Evolutionary conservation across 2,329 filamentous ascomycete species (phyloP), one percentile per base, ranked within the genome.

Genomic region (Niveomyces coronatus): DNA sequence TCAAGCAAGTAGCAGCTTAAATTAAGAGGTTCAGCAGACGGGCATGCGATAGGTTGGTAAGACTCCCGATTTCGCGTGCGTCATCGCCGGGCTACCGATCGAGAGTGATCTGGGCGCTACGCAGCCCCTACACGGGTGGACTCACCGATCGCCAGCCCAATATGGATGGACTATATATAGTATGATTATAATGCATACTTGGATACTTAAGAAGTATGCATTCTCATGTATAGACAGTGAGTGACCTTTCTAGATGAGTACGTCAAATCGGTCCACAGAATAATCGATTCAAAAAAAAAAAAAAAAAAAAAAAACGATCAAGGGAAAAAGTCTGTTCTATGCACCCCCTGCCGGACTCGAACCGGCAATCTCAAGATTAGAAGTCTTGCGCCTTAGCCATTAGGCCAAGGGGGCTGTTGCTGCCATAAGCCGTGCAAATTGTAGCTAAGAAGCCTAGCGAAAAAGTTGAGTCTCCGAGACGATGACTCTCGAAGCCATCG

Each of bases 311-410:
- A 14, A 11, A 14, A 5, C n/a, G 2, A 17, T n/a, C n/a, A 39
- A 34, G 26, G 31, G 26, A 39, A 40, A 40, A 26, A 3, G 31
- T 15, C 8, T 26, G 35, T 30, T 24, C 14, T 26, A 11, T 10
- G 26, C 37, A 40, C 37, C 37, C 37, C 37, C 37, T 40, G 37
- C 37, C 37, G 37, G 37, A 40, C 37, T 40, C 37, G 37, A 40
- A 40, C 37, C 37, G 37, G 37, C 37, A 40, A 40, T 40, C 37
- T 40, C 37, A 40, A 40, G 37, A 40, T 40, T 40, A 10, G 24
- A 27, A 40, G 31, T 40, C 37, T 40, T 40, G 37, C 37, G 37
- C 37, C 37, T 40, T 40, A 40, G 37, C 37, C 37, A 40, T 40
- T 40, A 40, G 37, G 37, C 37, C 37, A 40, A 40, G 37, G 37